These are phyloP conservation scores for Pseudogymnoascus sp. DNA, from an alignment of 2,329 filamentous ascomycete species.

Conservation along the genomic window DNA sequence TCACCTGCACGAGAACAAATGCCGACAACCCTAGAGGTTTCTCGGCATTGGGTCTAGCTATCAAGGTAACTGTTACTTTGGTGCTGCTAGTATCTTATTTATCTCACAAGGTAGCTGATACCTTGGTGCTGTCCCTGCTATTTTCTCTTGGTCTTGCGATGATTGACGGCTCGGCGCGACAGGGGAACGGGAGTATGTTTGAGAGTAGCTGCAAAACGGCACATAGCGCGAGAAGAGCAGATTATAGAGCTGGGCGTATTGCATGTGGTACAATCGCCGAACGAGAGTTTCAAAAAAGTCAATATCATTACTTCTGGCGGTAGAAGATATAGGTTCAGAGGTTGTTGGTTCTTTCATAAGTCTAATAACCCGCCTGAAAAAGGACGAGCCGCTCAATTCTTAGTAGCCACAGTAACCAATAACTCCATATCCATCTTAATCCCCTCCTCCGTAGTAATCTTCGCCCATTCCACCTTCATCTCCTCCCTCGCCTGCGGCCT, in stretches of 20 bases:
- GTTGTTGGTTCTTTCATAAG: background rate
- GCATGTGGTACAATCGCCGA: background rate
- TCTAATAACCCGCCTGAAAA: background rate
- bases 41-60: background rate
- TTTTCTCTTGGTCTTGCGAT: background rate
- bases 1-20: background rate
- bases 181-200: background rate
- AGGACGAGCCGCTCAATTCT: background rate
- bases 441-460: conserved; percentile 22
- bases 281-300: background rate
- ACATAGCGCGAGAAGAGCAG: background rate
- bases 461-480: conserved; percentile 28
- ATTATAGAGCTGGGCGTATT: background rate
- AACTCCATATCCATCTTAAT: conserved; percentile 29
- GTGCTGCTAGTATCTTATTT: background rate
- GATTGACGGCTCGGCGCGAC: background rate
- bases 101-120: background rate
- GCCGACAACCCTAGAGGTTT: background rate
- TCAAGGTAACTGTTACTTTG: background rate
- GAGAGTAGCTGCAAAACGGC: background rate
- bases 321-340: background rate
- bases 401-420: conserved; percentile 14
- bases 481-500: conserved; percentile 24
- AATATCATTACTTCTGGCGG: background rate
- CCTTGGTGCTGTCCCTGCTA: background rate